Evolutionary conservation across 495 filamentous ascomycete genomes (phyloP).

Genomic region (Xylaria bambusicola): DNA sequence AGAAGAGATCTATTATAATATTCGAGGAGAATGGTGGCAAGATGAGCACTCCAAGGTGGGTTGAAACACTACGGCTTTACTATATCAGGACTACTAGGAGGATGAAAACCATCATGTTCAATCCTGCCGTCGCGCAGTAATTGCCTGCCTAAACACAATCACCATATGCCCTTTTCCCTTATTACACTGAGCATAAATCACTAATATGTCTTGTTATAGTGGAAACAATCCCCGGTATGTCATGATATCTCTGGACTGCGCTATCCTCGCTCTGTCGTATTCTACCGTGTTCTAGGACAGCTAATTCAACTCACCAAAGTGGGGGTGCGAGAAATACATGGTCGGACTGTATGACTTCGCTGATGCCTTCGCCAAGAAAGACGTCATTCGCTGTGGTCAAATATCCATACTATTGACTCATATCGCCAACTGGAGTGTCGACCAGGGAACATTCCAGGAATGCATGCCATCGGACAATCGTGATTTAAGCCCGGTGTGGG

Average conservation of each 20-base stretch:
- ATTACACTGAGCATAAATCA: not conserved
- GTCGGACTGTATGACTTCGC: not conserved
- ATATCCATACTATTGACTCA: not conserved
- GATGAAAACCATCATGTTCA: too few relatives aligned
- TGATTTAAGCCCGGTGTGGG: not conserved
- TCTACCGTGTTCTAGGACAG: not conserved
- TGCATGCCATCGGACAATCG: not conserved
- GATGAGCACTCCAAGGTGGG: not conserved
- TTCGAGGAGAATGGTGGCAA: slow-evolving; percentile 4
- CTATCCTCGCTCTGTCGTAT: not conserved
- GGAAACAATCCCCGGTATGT: not conserved
- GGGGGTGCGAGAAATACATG: not conserved
- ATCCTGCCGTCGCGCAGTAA: too few relatives aligned
- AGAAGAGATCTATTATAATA: not conserved
- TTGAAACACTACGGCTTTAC: too few relatives aligned
- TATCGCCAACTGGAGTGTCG: not conserved
- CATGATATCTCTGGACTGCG: not conserved
- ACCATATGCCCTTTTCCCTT: not conserved
- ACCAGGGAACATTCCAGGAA: not conserved
- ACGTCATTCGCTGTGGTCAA: not conserved
- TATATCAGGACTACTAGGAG: too few relatives aligned
- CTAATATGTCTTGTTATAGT: not conserved
- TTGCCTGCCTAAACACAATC: too few relatives aligned
- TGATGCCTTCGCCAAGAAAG: not conserved
- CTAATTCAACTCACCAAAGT: not conserved